These are phyloP conservation scores for Kewa caespitosa DNA, from an alignment of 179 eudicot species.

Conservation along the genomic window DNA sequence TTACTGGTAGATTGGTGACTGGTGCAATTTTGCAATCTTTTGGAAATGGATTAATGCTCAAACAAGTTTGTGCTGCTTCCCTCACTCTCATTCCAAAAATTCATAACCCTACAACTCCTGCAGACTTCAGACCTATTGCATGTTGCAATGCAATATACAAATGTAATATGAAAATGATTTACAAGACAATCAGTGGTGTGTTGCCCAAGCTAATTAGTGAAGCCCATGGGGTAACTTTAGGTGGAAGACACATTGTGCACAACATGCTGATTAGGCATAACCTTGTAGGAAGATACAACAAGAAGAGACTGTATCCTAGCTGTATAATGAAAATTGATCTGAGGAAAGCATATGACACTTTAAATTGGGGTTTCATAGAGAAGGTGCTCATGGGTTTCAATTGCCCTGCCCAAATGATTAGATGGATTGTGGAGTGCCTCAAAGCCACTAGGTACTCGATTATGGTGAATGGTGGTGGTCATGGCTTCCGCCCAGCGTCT, in stretches of 20 bases:
- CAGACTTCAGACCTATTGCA: background rate
- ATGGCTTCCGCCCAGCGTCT: background rate
- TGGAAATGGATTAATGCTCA: background rate
- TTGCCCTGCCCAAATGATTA: background rate
- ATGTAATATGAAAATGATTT: background rate
- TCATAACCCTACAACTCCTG: background rate
- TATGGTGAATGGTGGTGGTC: background rate
- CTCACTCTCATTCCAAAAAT: background rate
- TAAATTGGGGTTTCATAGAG: background rate
- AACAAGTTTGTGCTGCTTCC: background rate
- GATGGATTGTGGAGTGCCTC: background rate
- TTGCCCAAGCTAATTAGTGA: background rate
- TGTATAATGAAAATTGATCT: background rate
- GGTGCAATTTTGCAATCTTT: background rate
- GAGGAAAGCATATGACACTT: background rate
- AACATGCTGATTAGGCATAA: background rate
- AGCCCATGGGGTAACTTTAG: background rate
- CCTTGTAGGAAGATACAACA: background rate
- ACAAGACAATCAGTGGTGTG: background rate
- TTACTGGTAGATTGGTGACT: background rate
- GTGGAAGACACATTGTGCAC: background rate
- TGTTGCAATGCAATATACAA: background rate
- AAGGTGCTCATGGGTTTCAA: background rate
- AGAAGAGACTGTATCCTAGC: background rate
- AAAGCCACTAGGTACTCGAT: background rate